Base-by-base conservation (phyloP, 306 rosid species). In the Hippophae rhamnoides region DNA sequence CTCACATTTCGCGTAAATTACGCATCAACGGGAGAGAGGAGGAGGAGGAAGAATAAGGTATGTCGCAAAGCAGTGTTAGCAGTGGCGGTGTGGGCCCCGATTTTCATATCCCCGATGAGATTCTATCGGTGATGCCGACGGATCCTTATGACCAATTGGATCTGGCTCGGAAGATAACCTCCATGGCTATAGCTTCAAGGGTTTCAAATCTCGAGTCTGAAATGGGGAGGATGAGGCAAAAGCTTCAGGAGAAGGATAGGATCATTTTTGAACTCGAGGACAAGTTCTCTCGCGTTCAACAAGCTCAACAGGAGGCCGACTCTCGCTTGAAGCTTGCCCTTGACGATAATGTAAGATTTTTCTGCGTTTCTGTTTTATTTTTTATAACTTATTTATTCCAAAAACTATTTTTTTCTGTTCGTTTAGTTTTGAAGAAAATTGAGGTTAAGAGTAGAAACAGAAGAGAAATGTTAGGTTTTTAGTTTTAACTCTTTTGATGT, bases 101-200 rank as follows among this genome's bases (percentile, higher is more conserved):
- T 51, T 86, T 86, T 50, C 64, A 85, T 18, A 67, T 89, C 7
- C 67, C 87, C 8, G 87, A 89, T 52, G 95, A 84, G 69, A 81
- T 86, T 60, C 67, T 89, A 3, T 47, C 86, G 51, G 89, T 86
- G 43, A 81, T 89, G 0, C 97, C 97, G 3, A 79, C 87, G 51
- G 95, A 89, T 77, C 97, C 97, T 0, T 89, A 83, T 63, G 81
- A 89, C 6, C 97, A 89, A 64, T 92, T 89, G 50, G 97, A 89
- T 86, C 97, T 89, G 57, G 97, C 97, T 38, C 81, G 97, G 53
- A 89, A 86, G 75, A 89, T 89, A 7, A 89, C 97, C 7, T 89
- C 97, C 69, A 78, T 89, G 92, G 97, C 97, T 43, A 84, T 89
- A 26, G 97, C 97, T 10, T 82, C 97, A 5, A 68, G 97, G 38